Evolutionary conservation across 129 eudicot genomes (phyloP).

Genomic region (Mikania micrantha): DNA sequence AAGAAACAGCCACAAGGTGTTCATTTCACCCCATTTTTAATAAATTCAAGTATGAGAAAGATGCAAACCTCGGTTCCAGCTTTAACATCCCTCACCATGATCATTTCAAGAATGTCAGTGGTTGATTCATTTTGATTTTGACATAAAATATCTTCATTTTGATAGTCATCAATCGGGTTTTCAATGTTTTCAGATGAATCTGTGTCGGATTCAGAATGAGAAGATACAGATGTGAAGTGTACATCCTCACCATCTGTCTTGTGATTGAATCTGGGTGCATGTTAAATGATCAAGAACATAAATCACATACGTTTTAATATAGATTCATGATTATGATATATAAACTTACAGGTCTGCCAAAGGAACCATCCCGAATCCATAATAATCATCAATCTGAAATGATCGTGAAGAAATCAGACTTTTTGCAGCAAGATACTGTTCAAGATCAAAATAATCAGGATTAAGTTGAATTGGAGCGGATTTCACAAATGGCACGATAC

Average conservation of each 20-base stretch:
- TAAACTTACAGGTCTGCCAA: conserved; percentile 87
- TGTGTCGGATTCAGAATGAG: conserved; percentile 43
- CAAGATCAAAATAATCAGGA: conserved; percentile 49
- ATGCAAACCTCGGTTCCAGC: conserved; percentile 73
- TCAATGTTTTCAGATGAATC: conserved; percentile 23
- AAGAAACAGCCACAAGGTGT: background rate
- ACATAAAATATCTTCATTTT: conserved; percentile 12
- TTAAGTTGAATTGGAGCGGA: conserved; percentile 39
- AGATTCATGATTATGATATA: background rate
- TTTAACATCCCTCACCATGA: conserved; percentile 80
- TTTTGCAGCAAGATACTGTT: conserved; percentile 80
- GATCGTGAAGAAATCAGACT: conserved; percentile 87
- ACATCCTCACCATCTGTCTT: conserved; percentile 89
- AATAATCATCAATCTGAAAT: conserved; percentile 73
- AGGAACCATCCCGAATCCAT: conserved; percentile 96
- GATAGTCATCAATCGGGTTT: conserved; percentile 15
- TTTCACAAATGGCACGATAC: conserved; percentile 59
- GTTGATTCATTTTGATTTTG: conserved; percentile 19
- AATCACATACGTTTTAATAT: background rate
- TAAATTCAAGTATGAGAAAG: background rate
- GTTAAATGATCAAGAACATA: background rate
- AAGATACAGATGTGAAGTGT: conserved; percentile 62
- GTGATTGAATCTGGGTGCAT: conserved; percentile 69
- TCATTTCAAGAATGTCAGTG: conserved; percentile 61
- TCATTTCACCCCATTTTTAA: background rate